Evolutionary conservation across 345 rosid genomes (phyloP).

Genomic region (Gossypium sturtianum): DNA sequence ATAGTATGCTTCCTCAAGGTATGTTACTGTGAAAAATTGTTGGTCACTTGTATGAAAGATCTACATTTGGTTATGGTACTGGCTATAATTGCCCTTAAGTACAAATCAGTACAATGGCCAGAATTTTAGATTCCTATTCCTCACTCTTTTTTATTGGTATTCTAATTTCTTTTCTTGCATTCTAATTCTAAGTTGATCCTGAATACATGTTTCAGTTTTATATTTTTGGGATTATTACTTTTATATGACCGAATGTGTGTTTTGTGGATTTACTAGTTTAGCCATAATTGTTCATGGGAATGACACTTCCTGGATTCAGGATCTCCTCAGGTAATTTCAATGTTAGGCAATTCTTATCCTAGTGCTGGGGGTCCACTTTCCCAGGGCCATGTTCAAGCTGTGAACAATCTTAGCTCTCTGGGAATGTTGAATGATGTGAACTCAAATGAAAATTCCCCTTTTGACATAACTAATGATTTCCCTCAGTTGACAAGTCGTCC

Average conservation of each 20-base stretch:
- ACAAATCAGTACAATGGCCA: not conserved
- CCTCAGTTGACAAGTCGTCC: conserved; percentile 93
- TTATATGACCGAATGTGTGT: not conserved
- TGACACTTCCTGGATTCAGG: conserved; percentile 50
- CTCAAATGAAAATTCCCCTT: conserved; percentile 77
- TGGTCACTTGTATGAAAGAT: not conserved
- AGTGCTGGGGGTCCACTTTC: conserved; percentile 79
- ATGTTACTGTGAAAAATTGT: not conserved
- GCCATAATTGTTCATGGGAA: conserved; percentile 7
- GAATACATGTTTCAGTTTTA: not conserved
- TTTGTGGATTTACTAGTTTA: not conserved
- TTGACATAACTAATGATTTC: conserved; percentile 90
- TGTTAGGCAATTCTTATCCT: conserved; percentile 74
- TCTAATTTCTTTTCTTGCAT: not conserved
- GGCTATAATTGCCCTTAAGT: not conserved
- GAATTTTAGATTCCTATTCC: not conserved
- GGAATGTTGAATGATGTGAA: conserved; percentile 82
- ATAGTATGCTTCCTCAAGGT: conserved; percentile 92
- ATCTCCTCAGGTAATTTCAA: conserved; percentile 83
- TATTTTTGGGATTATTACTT: not conserved
- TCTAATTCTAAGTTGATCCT: not conserved
- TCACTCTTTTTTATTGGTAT: not conserved
- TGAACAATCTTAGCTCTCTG: conserved; percentile 78
- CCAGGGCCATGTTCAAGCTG: conserved; percentile 79
- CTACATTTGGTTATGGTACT: not conserved